Evolutionary conservation across 176 grass and related monocot species (phyloP).

Genomic region (Phyllostachys edulis): DNA sequence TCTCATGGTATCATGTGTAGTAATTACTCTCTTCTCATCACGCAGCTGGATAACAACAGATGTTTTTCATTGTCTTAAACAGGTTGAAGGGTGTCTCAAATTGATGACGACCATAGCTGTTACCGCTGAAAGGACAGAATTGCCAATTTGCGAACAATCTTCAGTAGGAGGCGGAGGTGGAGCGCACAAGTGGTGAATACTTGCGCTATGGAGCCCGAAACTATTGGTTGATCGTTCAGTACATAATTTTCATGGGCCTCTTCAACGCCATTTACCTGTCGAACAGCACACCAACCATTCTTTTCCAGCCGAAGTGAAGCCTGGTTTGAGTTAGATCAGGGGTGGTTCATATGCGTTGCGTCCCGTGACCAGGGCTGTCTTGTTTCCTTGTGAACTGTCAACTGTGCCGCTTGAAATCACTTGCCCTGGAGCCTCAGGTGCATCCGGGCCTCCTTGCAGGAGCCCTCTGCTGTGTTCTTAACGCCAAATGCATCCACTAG

Average conservation of each 20-base stretch:
- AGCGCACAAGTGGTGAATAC: neutral
- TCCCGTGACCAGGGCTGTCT: neutral
- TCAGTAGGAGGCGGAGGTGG: neutral
- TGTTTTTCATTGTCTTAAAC: constrained; percentile 47
- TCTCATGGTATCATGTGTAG: neutral
- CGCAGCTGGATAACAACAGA: constrained; percentile 13
- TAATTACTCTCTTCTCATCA: neutral
- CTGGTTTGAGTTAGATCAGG: neutral
- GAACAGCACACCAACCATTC: neutral
- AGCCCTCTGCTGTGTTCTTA: neutral
- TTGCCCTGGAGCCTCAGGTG: neutral
- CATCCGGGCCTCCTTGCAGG: neutral
- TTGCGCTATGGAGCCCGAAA: constrained; percentile 37
- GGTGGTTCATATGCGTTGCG: neutral
- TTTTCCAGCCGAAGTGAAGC: constrained; percentile 14
- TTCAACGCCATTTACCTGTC: constrained; percentile 32
- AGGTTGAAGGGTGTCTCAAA: constrained; percentile 34
- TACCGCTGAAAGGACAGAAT: constrained; percentile 25
- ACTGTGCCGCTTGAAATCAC: neutral
- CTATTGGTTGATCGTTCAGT: constrained; percentile 46
- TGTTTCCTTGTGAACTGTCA: neutral
- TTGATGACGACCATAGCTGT: constrained; percentile 32
- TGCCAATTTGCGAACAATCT: neutral
- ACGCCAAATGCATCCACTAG: neutral
- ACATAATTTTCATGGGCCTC: constrained; percentile 41